A percentile compares a stretch with the other conserved stretches of the same genome.
Evolutionary conservation across 1,284 basidiomycete species (phyloP).

Genomic region (Boletellus dicymbophilus): DNA sequence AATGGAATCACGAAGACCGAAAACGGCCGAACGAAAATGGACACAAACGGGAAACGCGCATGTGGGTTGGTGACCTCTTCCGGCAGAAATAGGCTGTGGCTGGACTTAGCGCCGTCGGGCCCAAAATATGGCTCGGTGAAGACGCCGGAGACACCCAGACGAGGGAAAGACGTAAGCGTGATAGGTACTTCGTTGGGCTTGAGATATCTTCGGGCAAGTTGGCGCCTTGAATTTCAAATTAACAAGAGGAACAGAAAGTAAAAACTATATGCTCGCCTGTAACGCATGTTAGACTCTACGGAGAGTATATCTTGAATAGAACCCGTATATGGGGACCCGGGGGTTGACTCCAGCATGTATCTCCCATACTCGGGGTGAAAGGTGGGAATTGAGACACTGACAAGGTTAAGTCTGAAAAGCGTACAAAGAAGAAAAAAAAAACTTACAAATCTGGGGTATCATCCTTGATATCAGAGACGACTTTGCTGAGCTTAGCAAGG

Average conservation of each 20-base stretch:
- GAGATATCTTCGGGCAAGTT: slow-evolving; percentile 83
- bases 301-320: slow-evolving; percentile 82
- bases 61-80: slow-evolving; percentile 98
- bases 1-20: not conserved
- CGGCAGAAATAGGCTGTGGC: slow-evolving; percentile 92
- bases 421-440: not conserved
- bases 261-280: slow-evolving; percentile 50
- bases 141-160: slow-evolving; percentile 83
- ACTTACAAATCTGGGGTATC: slow-evolving; percentile 62
- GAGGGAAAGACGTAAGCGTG: slow-evolving; percentile 95
- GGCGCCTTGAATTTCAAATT: slow-evolving; percentile 58
- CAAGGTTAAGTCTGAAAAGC: slow-evolving; percentile 7
- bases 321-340: slow-evolving; percentile 92
- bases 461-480: slow-evolving; percentile 68
- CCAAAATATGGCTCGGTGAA: slow-evolving; percentile 92
- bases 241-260: slow-evolving; percentile 1
- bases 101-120: slow-evolving; percentile 75
- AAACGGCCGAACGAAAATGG: slow-evolving; percentile 4
- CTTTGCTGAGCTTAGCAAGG: slow-evolving; percentile 75
- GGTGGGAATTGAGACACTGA: slow-evolving; percentile 79
- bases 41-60: slow-evolving; percentile 92
- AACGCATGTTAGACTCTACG: slow-evolving; percentile 95
- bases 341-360: slow-evolving; percentile 99
- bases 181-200: slow-evolving; percentile 87
- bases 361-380: slow-evolving; percentile 99